These are phyloP conservation scores for Fusarium succisae DNA, from an alignment of 2,329 filamentous ascomycete species.

Conservation along the genomic window DNA sequence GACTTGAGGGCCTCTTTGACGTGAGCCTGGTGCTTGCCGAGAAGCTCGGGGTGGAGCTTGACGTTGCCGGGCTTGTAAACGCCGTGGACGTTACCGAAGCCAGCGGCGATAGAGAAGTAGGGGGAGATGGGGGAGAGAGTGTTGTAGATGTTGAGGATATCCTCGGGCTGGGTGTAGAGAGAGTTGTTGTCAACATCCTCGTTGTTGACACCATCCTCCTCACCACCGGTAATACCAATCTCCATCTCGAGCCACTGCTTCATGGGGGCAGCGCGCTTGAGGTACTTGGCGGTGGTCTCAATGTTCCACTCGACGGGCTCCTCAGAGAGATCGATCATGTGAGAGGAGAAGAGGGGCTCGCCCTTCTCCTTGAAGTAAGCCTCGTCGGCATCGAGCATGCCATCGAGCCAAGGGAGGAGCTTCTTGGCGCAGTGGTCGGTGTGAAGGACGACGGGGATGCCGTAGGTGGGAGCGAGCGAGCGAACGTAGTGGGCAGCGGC, in stretches of 20 bases:
- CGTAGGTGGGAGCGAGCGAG: constrained; percentile 85
- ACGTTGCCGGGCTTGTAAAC: constrained; percentile 99
- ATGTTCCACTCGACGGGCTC: constrained; percentile 93
- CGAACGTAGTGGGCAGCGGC: constrained; percentile 95
- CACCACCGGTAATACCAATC: constrained; percentile 86
- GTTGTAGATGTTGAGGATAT: constrained; percentile 92
- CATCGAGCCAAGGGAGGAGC: constrained; percentile 96
- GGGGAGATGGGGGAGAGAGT: constrained; percentile 85
- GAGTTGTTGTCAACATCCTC: constrained; percentile 96
- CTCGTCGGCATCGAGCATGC: constrained; percentile 95
- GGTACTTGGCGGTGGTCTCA: constrained; percentile 88
- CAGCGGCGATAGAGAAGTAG: constrained; percentile 98
- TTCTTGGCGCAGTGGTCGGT: constrained; percentile 99
- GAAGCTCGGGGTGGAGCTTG: constrained; percentile 93
- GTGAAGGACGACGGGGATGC: constrained; percentile 91
- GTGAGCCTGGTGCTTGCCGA: constrained; percentile 94
- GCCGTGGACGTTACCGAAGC: constrained; percentile 98
- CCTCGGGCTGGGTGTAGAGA: constrained; percentile 97
- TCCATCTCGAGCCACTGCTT: constrained; percentile 99
- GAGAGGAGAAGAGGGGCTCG: constrained; percentile 92
- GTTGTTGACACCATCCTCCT: constrained; percentile 99
- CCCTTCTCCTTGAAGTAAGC: constrained; percentile 91
- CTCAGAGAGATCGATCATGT: constrained; percentile 99
- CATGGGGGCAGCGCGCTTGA: constrained; percentile 93
- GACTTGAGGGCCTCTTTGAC: constrained; percentile 81